Percentiles rank a stretch among this genome's conserved stretches.
phyloP scores from a whole-genome alignment of 169 alveolate genomes.

The Plasmodium malariae region DNA sequence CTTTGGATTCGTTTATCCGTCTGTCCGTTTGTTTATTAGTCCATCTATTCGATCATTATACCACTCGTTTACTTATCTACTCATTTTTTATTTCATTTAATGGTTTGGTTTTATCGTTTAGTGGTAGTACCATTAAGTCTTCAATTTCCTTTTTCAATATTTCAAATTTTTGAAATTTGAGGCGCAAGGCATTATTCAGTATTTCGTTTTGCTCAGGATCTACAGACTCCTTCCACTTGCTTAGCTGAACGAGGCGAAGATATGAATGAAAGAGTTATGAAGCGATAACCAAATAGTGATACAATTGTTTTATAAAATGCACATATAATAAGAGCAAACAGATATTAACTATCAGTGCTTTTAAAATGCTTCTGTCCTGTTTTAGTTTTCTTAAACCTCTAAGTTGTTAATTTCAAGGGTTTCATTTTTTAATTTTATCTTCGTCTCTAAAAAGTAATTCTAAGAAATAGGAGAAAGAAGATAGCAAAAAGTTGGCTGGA shows the following conservation, averaged over 20 bases:
- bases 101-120: too few relatives aligned
- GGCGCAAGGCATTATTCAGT: constrained; percentile 23
- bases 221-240: constrained; percentile 48
- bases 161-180: constrained; percentile 44
- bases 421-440: constrained; percentile 46
- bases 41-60: too few relatives aligned
- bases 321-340: background rate
- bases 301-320: background rate
- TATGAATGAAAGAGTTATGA: background rate
- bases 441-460: constrained; percentile 69
- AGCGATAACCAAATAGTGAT: background rate
- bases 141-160: constrained; percentile 43
- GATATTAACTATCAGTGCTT: too few relatives aligned
- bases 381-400: background rate
- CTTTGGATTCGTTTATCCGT: too few relatives aligned
- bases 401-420: constrained; percentile 36
- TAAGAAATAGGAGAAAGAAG: background rate
- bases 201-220: constrained; percentile 44
- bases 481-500: background rate
- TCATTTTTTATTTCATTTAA: background rate
- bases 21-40: too few relatives aligned
- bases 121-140: constrained; percentile 49
- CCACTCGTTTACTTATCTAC: background rate
- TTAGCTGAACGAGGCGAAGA: constrained; percentile 11
- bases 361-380: too few relatives aligned